Conservation (phyloP, 208 protist genomes). For the Wallacemonas sp. region DNA sequence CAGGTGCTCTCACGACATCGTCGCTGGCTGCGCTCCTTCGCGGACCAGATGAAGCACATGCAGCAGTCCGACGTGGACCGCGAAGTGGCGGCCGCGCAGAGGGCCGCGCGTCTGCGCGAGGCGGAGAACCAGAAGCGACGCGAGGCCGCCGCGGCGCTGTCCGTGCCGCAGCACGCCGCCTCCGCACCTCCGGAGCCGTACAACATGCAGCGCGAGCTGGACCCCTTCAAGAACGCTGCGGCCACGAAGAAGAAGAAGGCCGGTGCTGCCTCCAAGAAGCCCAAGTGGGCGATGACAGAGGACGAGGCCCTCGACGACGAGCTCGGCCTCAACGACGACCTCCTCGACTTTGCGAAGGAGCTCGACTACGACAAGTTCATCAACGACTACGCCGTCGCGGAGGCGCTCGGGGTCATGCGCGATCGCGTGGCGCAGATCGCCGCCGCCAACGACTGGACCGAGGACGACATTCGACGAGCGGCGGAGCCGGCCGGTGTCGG, state of each 20-base stretch:
- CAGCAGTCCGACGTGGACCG: slow-evolving; percentile 66
- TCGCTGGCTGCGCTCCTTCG: slow-evolving; percentile 86
- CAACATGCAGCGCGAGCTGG: slow-evolving; percentile 35
- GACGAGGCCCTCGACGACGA: slow-evolving; percentile 90
- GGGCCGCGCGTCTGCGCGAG: slow-evolving; percentile 45
- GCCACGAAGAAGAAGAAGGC: slow-evolving; percentile 45
- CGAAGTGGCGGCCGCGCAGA: slow-evolving; percentile 65
- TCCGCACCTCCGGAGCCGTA: slow-evolving; percentile 29
- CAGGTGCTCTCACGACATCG: slow-evolving; percentile 72
- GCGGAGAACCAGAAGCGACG: slow-evolving; percentile 27
- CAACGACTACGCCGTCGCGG: slow-evolving; percentile 87
- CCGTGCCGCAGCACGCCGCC: neutral
- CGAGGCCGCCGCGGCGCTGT: neutral
- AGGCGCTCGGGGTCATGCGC: slow-evolving; percentile 88
- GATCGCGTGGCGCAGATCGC: slow-evolving; percentile 87
- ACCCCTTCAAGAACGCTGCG: slow-evolving; percentile 23
- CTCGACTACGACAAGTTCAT: slow-evolving; percentile 92
- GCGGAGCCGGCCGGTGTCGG: slow-evolving; percentile 20
- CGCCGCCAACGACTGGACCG: slow-evolving; percentile 71
- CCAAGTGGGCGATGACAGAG: slow-evolving; percentile 92
- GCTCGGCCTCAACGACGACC: slow-evolving; percentile 58
- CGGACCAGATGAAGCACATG: slow-evolving; percentile 80
- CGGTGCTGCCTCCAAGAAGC: slow-evolving; percentile 49
- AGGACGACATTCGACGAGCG: slow-evolving; percentile 64
- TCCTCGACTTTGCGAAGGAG: slow-evolving; percentile 86